Percentiles rank a stretch among this genome's conserved stretches.
Conservation (phyloP, 768 basidiomycete species). For the Tulasnella sp. region DNA sequence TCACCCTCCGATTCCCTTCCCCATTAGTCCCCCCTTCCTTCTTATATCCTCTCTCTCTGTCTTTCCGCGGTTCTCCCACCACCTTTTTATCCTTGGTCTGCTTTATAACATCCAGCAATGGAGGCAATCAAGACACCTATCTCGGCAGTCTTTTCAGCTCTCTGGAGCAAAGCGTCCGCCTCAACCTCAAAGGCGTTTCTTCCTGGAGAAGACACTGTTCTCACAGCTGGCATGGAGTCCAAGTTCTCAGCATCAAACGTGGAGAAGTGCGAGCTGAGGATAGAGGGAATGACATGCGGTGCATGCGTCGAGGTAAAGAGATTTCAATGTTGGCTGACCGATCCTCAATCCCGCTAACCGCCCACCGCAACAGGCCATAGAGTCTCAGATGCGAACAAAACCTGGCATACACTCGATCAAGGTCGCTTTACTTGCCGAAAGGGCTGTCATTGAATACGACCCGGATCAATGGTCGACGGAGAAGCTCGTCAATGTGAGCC, state of each 20-base stretch:
- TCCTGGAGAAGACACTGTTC: conserved; percentile 7
- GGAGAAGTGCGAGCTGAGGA: conserved; percentile 63
- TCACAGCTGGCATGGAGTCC: not conserved
- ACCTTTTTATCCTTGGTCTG: not conserved
- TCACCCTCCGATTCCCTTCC: not conserved
- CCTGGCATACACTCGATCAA: conserved; percentile 86
- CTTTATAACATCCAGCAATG: conserved; percentile 6
- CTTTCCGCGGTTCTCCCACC: not conserved
- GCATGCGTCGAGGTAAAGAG: conserved; percentile 69
- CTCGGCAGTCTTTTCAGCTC: conserved; percentile 4
- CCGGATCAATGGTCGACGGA: conserved; percentile 68
- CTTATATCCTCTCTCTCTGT: not conserved
- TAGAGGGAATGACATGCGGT: conserved; percentile 88
- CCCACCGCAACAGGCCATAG: conserved; percentile 53
- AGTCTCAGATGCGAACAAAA: conserved; percentile 71
- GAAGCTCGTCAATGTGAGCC: conserved; percentile 65
- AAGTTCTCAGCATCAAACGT: not conserved
- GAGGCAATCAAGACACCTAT: conserved; percentile 13
- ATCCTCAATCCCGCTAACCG: not conserved
- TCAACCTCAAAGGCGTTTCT: conserved; percentile 2
- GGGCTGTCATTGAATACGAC: conserved; percentile 86
- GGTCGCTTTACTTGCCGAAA: conserved; percentile 95
- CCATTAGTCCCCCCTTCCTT: not conserved
- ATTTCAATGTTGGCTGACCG: conserved; percentile 9
- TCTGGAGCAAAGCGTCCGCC: not conserved